Evolutionary conservation across 202 grass and related monocot species (phyloP), one percentile per base, ranked within the genome.

Genomic region (Bolboschoenoplectus hybrid): DNA sequence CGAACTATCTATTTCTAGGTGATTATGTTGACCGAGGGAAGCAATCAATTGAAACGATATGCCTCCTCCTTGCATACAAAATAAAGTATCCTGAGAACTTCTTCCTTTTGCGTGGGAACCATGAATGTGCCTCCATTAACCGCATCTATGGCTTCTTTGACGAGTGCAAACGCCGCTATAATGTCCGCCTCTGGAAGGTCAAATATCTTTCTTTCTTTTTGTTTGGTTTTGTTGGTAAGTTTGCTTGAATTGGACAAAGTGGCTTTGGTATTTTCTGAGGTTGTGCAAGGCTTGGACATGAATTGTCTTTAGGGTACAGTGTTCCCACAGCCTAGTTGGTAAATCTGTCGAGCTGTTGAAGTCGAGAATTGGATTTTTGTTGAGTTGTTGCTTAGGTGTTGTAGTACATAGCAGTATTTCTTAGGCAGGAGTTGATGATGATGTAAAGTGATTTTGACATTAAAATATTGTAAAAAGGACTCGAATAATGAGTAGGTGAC

Each of bases 101-200:
- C 69, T 95, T 95, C 81, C 93, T 95, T 19, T 89, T 95, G 9
- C 92, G 95, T 40, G 95, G 95, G 61, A 97, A 97, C 88, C 95
- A 97, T 89, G 95, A 97, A 64, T 95, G 95, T 49, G 95, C 95
- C 12, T 97, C 95, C 38, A 94, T 97, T 85, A 97, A 92, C 63
- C 87, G 95, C 16, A 97, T 97, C 5, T 97, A 97, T 68, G 95
- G 95, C 14, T 97, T 97, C 69, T 97, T 88, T 87, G 95, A 97
- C 58, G 95, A 97, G 69, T 97, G 95, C 72, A 97, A 97, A 65
- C 91, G 95, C 80, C 91, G 95, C 39, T 97, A 93, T 81, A 93
- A 93, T 74, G 93, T 97, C 57, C 91, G 91, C 53, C 82, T 95
- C 14, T 97, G 95, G 95, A 97, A 94, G 82, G 74, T 79, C 51